Conservation (phyloP, 1,139 yeast genomes). For the Yamadazyma triangularis region DNA sequence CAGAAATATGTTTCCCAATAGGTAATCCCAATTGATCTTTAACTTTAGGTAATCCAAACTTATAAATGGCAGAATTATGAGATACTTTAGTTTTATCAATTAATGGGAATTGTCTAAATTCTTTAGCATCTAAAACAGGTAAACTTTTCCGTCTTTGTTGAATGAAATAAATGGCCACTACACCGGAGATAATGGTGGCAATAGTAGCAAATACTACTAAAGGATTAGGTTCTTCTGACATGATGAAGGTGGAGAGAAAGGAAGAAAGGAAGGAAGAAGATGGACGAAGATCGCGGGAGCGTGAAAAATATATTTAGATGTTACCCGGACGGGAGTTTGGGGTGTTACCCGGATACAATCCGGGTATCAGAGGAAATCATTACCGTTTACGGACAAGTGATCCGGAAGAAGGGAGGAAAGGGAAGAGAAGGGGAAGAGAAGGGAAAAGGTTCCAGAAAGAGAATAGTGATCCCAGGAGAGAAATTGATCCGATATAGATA, state of each 20-base stretch:
- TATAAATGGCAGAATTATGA: constrained; percentile 80
- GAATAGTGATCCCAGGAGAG: too few species aligned
- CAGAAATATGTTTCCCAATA: constrained; percentile 88
- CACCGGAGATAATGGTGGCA: constrained; percentile 36
- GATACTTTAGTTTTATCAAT: constrained; percentile 73
- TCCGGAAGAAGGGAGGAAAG: too few species aligned
- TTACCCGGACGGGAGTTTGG: not conserved
- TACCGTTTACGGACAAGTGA: too few species aligned
- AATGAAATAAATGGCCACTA: constrained; percentile 34
- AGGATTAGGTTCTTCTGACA: constrained; percentile 31
- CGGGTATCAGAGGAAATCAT: too few species aligned
- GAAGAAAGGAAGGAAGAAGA: too few species aligned
- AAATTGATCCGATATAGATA: too few species aligned
- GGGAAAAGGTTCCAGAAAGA: not conserved
- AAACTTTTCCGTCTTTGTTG: constrained; percentile 36
- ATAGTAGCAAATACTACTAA: constrained; percentile 36
- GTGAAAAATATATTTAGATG: too few species aligned
- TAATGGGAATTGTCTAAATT: constrained; percentile 78
- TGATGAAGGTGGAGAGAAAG: not conserved
- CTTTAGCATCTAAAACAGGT: constrained; percentile 59
- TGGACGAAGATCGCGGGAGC: too few species aligned
- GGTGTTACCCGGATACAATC: too few species aligned
- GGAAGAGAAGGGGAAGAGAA: not conserved
- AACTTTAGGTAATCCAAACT: constrained; percentile 78
- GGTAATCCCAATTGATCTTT: constrained; percentile 83